Conservation (phyloP, 2,329 filamentous ascomycete genomes). For the Chaetomium sp. region DNA sequence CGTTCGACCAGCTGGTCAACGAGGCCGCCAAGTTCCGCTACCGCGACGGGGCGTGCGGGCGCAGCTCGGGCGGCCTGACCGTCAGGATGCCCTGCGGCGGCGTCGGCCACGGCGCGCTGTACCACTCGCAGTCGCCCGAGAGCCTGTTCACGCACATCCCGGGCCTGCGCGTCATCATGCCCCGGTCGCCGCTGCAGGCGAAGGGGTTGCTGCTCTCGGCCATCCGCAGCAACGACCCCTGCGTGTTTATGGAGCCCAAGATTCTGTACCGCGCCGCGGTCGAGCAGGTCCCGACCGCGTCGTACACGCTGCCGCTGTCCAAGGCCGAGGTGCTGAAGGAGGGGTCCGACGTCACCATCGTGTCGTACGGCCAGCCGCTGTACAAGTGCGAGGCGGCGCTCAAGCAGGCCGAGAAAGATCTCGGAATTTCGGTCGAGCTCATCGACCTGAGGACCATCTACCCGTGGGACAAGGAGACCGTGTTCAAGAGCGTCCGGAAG, state of each 20-base stretch:
- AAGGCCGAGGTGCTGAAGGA: conserved; percentile 83
- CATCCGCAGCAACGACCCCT: conserved; percentile 81
- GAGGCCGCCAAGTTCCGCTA: conserved; percentile 89
- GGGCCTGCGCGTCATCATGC: conserved; percentile 81
- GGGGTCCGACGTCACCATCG: conserved; percentile 77
- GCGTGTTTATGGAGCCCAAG: conserved; percentile 93
- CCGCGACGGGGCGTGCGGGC: conserved; percentile 61
- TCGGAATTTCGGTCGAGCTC: conserved; percentile 77
- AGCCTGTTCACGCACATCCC: conserved; percentile 86
- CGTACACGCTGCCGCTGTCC: conserved; percentile 81
- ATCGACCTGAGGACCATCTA: conserved; percentile 88
- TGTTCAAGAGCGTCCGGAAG: conserved; percentile 81
- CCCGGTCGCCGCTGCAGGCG: conserved; percentile 81
- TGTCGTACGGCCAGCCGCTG: conserved; percentile 87
- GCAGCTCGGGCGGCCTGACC: conserved; percentile 74
- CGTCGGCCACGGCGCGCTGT: conserved; percentile 84
- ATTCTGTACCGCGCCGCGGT: conserved; percentile 88
- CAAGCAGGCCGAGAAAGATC: conserved; percentile 70
- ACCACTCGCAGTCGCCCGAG: conserved; percentile 90
- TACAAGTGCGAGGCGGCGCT: conserved; percentile 82
- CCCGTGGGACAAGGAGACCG: conserved; percentile 83
- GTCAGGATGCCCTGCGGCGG: conserved; percentile 88
- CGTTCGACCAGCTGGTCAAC: conserved; percentile 92
- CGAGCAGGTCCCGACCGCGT: conserved; percentile 80
- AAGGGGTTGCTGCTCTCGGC: conserved; percentile 81